Evolutionary conservation across 495 filamentous ascomycete genomes (phyloP).

Genomic region (Haplographium delicatum): DNA sequence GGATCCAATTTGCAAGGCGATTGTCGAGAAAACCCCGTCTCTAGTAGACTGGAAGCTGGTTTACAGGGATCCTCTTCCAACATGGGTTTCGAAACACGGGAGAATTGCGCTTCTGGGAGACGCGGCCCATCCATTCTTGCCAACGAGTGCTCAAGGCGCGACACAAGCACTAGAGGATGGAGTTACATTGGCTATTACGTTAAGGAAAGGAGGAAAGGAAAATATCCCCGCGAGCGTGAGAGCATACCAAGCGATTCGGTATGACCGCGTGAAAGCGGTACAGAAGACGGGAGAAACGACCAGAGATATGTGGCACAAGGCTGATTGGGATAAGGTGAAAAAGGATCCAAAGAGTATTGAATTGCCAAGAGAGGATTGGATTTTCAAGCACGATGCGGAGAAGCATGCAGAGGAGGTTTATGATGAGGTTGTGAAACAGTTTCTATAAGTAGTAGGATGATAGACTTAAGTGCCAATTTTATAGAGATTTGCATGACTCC

Average conservation of each 20-base stretch:
- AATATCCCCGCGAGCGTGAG: conserved; percentile 39
- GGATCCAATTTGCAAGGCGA: conserved; percentile 55
- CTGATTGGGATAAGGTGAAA: conserved; percentile 50
- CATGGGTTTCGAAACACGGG: conserved; percentile 54
- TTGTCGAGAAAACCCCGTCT: conserved; percentile 55
- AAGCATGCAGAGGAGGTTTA: conserved; percentile 47
- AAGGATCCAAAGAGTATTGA: conserved; percentile 54
- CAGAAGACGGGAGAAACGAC: conserved; percentile 57
- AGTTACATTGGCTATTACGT: conserved; percentile 56
- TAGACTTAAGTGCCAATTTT: no score
- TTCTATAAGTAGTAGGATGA: background rate
- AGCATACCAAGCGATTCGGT: conserved; percentile 45
- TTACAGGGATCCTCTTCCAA: conserved; percentile 62
- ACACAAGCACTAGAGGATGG: conserved; percentile 71
- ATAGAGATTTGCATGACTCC: no score
- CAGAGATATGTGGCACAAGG: conserved; percentile 57
- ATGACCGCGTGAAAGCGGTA: conserved; percentile 48
- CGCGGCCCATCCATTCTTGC: conserved; percentile 67
- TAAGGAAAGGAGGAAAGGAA: conserved; percentile 38
- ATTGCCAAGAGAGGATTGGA: conserved; percentile 52
- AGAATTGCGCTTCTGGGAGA: conserved; percentile 62
- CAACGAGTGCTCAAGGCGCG: conserved; percentile 63
- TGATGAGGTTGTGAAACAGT: conserved; percentile 16
- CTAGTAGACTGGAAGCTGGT: conserved; percentile 67
- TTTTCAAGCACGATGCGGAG: conserved; percentile 60